Percentiles rank a stretch among this genome's conserved stretches.
Conservation (phyloP, 257 asterid genomes). For the Solanum commersonii region DNA sequence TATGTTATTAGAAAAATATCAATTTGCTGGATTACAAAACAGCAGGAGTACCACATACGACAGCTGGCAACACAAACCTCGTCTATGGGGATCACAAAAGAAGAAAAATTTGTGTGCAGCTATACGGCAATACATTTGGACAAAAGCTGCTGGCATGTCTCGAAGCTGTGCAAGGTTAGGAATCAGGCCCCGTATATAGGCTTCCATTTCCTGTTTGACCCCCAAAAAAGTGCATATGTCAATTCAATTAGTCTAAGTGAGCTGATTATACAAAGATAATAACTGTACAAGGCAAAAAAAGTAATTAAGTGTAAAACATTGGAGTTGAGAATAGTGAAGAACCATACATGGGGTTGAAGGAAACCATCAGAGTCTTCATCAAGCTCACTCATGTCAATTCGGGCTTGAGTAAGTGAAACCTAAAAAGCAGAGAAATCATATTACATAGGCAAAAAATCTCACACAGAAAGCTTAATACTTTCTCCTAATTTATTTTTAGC, state of each 20-base stretch:
- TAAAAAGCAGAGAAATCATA: constrained; percentile 20
- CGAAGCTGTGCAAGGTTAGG: constrained; percentile 94
- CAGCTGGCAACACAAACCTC: constrained; percentile 44
- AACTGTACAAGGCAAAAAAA: neutral
- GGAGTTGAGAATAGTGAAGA: constrained; percentile 10
- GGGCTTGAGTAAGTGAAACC: constrained; percentile 99
- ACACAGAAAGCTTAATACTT: neutral
- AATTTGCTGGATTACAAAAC: neutral
- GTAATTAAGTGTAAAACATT: neutral
- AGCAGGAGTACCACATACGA: neutral
- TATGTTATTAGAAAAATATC: neutral
- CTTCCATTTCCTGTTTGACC: constrained; percentile 79
- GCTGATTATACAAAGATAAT: neutral
- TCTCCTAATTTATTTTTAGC: neutral
- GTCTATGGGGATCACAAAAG: constrained; percentile 96
- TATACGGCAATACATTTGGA: constrained; percentile 95
- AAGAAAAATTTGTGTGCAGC: constrained; percentile 98
- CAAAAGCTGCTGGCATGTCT: constrained; percentile 90
- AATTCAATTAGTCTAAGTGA: neutral
- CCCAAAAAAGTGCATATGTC: neutral
- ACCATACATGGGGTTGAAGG: constrained; percentile 87
- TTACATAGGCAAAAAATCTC: neutral
- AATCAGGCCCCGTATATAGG: constrained; percentile 90
- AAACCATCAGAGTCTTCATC: constrained; percentile 99
- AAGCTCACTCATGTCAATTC: constrained; percentile 99